Percentiles rank a stretch among this genome's conserved stretches.
phyloP scores from a whole-genome alignment of 2,329 filamentous ascomycete genomes.

The Curvularia sp. region DNA sequence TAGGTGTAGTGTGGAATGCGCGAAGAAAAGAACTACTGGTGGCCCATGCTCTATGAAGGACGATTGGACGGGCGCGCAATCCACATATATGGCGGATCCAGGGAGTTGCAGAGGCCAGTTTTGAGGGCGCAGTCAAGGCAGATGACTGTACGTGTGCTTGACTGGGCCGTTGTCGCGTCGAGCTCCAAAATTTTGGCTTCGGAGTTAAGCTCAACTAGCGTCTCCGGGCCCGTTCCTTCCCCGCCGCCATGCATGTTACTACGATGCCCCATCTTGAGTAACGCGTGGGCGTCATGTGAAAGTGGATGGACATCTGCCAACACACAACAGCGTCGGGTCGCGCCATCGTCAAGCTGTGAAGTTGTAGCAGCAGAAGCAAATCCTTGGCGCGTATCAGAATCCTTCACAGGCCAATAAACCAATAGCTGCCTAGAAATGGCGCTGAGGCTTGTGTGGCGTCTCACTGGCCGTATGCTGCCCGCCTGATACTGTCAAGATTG shows the following conservation, averaged over 20 bases:
- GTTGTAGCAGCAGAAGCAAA: not conserved
- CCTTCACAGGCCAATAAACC: constrained; percentile 19
- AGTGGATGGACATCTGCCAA: not conserved
- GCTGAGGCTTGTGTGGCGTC: constrained; percentile 33
- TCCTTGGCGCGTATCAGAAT: constrained; percentile 6
- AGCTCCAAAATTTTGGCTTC: constrained; percentile 36
- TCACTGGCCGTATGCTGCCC: constrained; percentile 25
- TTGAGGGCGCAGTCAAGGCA: constrained; percentile 6
- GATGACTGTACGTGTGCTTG: not conserved
- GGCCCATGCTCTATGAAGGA: constrained; percentile 33
- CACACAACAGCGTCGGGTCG: not conserved
- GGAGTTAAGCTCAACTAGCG: constrained; percentile 45
- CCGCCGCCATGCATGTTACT: constrained; percentile 11
- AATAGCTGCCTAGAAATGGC: constrained; percentile 36
- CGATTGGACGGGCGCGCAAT: constrained; percentile 23
- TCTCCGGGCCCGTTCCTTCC: constrained; percentile 18
- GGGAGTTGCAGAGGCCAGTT: constrained; percentile 30
- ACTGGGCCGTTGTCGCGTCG: constrained; percentile 20
- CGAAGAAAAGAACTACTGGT: constrained; percentile 36
- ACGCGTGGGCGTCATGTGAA: not conserved
- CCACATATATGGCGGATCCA: constrained; percentile 32
- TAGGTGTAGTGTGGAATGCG: constrained; percentile 26
- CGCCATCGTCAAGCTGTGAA: not conserved
- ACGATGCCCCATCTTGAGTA: not conserved
- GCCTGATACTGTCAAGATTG: constrained; percentile 15